Evolutionary conservation across 352 stramenopile species (phyloP).

Genomic region (Phytophthora boehmeriae): DNA sequence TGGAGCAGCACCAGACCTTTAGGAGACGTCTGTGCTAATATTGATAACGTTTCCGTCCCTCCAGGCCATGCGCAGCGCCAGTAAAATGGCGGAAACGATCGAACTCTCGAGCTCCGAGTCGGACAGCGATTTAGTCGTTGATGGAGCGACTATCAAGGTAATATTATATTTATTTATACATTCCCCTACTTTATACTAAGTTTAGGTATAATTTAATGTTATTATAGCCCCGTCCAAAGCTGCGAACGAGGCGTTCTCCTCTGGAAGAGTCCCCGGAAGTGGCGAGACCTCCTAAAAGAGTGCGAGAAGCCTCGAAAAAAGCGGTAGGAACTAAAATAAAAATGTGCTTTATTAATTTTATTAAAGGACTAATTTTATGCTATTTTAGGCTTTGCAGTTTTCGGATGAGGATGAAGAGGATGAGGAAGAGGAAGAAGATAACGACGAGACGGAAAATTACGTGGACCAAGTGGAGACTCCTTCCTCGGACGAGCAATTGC

Average conservation of each 20-base stretch:
- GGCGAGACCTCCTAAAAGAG: conserved; percentile 28
- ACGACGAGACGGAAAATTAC: conserved; percentile 48
- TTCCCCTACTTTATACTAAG: not conserved
- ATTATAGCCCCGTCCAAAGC: conserved; percentile 38
- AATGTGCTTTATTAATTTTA: conserved; percentile 10
- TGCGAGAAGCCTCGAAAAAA: conserved; percentile 20
- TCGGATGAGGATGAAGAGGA: conserved; percentile 22
- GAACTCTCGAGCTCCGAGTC: conserved; percentile 38
- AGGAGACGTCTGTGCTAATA: not conserved
- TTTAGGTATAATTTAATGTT: not conserved
- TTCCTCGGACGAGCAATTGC: conserved; percentile 34
- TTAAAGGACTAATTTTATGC: conserved; percentile 9
- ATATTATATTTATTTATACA: too few species aligned
- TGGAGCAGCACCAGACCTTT: not conserved
- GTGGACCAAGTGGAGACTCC: conserved; percentile 37
- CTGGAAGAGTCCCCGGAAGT: conserved; percentile 25
- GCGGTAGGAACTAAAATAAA: not conserved
- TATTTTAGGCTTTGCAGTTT: conserved; percentile 16
- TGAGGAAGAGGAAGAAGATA: conserved; percentile 31
- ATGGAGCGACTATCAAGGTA: conserved; percentile 17
- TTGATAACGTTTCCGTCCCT: conserved; percentile 1
- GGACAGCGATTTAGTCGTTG: conserved; percentile 27
- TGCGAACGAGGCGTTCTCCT: conserved; percentile 36
- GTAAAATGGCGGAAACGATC: conserved; percentile 10
- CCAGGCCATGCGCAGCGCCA: conserved; percentile 12